These are phyloP conservation scores for Pestalotiopsis sp. DNA, from an alignment of 2,329 filamentous ascomycete species.

Conservation along the genomic window DNA sequence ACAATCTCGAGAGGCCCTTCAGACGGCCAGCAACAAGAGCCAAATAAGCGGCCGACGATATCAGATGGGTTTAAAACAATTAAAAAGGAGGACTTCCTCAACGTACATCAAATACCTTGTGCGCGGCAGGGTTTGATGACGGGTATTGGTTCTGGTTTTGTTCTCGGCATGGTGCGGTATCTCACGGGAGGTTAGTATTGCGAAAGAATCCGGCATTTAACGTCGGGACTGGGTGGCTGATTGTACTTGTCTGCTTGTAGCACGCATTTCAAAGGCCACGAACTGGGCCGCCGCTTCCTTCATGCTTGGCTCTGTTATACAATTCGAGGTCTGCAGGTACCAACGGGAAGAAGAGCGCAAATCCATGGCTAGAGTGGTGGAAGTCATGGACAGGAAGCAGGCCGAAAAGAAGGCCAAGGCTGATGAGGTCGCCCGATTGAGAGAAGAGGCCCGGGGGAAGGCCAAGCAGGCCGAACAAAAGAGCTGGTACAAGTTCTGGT, in stretches of 20 bases:
- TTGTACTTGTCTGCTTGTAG: slow-evolving; percentile 33
- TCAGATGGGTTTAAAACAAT: slow-evolving; percentile 68
- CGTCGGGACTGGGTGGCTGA: neutral
- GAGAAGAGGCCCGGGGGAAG: slow-evolving; percentile 44
- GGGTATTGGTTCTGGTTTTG: slow-evolving; percentile 80
- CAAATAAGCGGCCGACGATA: slow-evolving; percentile 45
- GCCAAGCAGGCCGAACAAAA: slow-evolving; percentile 32
- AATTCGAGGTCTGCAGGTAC: slow-evolving; percentile 85
- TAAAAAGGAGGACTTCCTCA: slow-evolving; percentile 67
- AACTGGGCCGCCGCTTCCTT: slow-evolving; percentile 88
- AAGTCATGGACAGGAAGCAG: slow-evolving; percentile 76
- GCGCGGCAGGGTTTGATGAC: slow-evolving; percentile 80
- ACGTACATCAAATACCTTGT: slow-evolving; percentile 79
- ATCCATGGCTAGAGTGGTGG: slow-evolving; percentile 83
- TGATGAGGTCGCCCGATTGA: slow-evolving; percentile 41
- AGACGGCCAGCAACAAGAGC: slow-evolving; percentile 16
- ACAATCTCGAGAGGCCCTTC: neutral
- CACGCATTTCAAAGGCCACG: slow-evolving; percentile 65
- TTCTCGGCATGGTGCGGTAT: slow-evolving; percentile 71
- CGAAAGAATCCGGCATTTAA: neutral
- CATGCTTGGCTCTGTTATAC: slow-evolving; percentile 65
- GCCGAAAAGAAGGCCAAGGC: slow-evolving; percentile 55
- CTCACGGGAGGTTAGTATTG: slow-evolving; percentile 69
- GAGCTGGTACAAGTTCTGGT: slow-evolving; percentile 63
- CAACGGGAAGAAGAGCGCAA: slow-evolving; percentile 73